Conservation (phyloP, 352 stramenopile species). For the Globisporangium sylvaticum region DNA sequence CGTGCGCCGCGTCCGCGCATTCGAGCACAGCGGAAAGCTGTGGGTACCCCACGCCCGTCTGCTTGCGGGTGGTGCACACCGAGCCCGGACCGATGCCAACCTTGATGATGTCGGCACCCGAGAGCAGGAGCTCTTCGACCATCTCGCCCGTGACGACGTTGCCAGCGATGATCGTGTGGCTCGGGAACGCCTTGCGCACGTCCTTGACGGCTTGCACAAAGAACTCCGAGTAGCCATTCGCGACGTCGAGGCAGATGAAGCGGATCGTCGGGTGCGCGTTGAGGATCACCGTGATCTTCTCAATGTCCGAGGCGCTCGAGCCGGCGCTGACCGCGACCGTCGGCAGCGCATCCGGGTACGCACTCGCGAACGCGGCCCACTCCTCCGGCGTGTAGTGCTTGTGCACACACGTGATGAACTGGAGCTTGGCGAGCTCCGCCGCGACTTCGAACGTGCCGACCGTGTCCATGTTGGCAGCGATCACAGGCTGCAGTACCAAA, state of each 20-base stretch:
- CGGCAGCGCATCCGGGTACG: constrained; percentile 49
- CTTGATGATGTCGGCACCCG: constrained; percentile 92
- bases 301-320: constrained; percentile 64
- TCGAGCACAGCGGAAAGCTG: constrained; percentile 90
- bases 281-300: constrained; percentile 63
- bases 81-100: constrained; percentile 90
- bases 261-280: constrained; percentile 52
- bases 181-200: constrained; percentile 50
- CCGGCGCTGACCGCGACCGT: constrained; percentile 80
- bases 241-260: constrained; percentile 90
- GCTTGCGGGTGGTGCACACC: constrained; percentile 91
- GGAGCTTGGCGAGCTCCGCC: constrained; percentile 62
- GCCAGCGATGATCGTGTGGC: constrained; percentile 88
- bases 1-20: constrained; percentile 88
- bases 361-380: constrained; percentile 51
- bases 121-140: constrained; percentile 90
- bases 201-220: constrained; percentile 82
- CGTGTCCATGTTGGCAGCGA: constrained; percentile 92
- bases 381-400: constrained; percentile 87
- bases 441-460: constrained; percentile 91
- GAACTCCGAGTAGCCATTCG: constrained; percentile 86
- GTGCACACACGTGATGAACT: constrained; percentile 89
- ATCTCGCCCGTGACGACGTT: constrained; percentile 93
- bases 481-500: constrained; percentile 54
- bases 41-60: constrained; percentile 91